A percentile compares a stretch with the other conserved stretches of the same genome.
phyloP scores from a whole-genome alignment of 441 rosid species.

The Erodium moschatum region DNA sequence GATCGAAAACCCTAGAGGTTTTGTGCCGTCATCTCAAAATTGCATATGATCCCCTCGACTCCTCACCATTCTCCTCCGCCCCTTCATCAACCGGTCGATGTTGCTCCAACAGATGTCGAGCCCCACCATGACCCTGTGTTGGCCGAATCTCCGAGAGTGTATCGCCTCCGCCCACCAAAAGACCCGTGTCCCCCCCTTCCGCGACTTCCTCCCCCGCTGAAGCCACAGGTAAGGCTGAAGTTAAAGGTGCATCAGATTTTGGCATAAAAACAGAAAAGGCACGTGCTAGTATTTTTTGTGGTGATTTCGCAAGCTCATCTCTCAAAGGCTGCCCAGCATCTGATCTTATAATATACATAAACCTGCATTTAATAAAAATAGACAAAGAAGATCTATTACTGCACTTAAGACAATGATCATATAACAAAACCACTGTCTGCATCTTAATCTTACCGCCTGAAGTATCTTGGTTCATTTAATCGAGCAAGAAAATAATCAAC shows the following conservation, averaged over 20 bases:
- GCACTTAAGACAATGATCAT: slow-evolving; percentile 15
- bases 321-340: slow-evolving; percentile 94
- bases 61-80: no score
- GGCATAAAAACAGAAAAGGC: slow-evolving; percentile 74
- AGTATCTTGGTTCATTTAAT: slow-evolving; percentile 81
- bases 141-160: no score
- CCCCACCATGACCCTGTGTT: no score
- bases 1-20: no score
- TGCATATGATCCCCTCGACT: no score
- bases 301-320: slow-evolving; percentile 94
- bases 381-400: neutral
- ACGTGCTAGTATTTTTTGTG: slow-evolving; percentile 74
- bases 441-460: slow-evolving; percentile 61
- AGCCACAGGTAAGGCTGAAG: slow-evolving; percentile 48
- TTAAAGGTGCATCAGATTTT: slow-evolving; percentile 46
- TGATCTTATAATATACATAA: slow-evolving; percentile 84
- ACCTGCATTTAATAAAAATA: slow-evolving; percentile 44
- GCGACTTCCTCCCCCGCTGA: slow-evolving; percentile 58
- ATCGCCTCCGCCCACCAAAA: no score
- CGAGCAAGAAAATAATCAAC: slow-evolving; percentile 96
- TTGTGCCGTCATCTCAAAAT: no score
- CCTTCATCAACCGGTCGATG: no score
- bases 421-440: slow-evolving; percentile 17
- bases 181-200: no score
- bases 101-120: no score